Evolutionary conservation across 208 protist species (phyloP).

Genomic region (Crithidia expoeki): DNA sequence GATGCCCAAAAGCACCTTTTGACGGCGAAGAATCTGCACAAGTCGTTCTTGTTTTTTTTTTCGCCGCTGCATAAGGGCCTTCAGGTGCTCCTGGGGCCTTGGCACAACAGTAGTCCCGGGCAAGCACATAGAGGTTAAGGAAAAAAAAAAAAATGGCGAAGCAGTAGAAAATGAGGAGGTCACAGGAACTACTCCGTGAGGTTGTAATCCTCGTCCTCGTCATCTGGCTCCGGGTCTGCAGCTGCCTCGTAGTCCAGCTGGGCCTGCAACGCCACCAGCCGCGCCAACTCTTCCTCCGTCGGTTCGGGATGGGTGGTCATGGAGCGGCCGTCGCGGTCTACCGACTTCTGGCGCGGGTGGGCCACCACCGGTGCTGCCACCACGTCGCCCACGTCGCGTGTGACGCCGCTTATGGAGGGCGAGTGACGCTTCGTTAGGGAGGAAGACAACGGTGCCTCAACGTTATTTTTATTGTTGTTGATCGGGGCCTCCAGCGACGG

Average conservation of each 20-base stretch:
- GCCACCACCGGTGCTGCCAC: background rate
- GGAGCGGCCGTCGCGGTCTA: conserved; percentile 13
- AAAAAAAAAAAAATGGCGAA: conserved; percentile 23
- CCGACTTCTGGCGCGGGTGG: conserved; percentile 22
- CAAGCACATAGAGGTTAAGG: background rate
- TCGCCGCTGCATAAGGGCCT: too few species aligned
- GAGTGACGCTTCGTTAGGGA: conserved; percentile 11
- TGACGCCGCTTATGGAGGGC: conserved; percentile 17
- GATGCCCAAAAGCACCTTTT: too few species aligned
- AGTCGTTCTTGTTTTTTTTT: too few species aligned
- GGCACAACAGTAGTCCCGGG: too few species aligned
- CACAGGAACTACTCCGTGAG: conserved; percentile 34
- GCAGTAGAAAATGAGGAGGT: background rate
- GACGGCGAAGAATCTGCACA: too few species aligned
- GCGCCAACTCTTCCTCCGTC: conserved; percentile 59
- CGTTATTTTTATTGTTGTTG: conserved; percentile 2
- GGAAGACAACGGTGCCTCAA: background rate
- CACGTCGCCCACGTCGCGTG: conserved; percentile 4
- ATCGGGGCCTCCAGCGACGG: background rate
- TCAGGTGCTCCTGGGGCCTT: too few species aligned
- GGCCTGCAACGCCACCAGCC: conserved; percentile 63
- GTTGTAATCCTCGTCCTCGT: conserved; percentile 49
- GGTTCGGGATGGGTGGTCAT: conserved; percentile 14
- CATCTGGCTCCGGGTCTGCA: conserved; percentile 38
- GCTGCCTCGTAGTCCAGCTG: conserved; percentile 54